These are phyloP conservation scores for Amaranthus tricolor DNA, from an alignment of 179 eudicot genomes.

Conservation along the genomic window DNA sequence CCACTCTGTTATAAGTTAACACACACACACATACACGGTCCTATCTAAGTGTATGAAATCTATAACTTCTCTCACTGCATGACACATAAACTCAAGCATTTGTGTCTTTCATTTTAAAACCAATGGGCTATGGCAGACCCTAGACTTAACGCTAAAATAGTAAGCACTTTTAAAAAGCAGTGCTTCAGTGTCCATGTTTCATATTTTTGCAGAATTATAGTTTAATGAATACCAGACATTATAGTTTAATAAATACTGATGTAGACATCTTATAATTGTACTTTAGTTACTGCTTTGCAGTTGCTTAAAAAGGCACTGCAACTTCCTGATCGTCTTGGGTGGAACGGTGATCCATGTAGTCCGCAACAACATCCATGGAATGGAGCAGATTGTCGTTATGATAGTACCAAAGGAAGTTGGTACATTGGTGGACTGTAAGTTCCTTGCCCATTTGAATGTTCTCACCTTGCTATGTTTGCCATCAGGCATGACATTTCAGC, in stretches of 20 bases:
- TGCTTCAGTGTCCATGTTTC: neutral
- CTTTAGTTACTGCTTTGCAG: conserved; percentile 73
- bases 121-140: too few relatives aligned
- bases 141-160: too few relatives aligned
- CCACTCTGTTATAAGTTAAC: too few relatives aligned
- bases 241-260: neutral
- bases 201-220: neutral
- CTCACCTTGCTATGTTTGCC: neutral
- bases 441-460: conserved; percentile 14
- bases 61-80: too few relatives aligned
- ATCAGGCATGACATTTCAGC: neutral
- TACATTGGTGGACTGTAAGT: conserved; percentile 95
- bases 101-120: too few relatives aligned
- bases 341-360: conserved; percentile 99
- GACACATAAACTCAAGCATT: too few relatives aligned
- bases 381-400: conserved; percentile 88
- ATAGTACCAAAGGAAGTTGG: conserved; percentile 57
- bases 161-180: neutral
- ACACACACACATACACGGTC: too few relatives aligned
- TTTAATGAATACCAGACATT: neutral
- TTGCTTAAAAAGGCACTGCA: conserved; percentile 64
- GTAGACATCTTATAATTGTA: neutral
- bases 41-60: too few relatives aligned
- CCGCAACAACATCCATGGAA: conserved; percentile 99
- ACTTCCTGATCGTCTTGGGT: conserved; percentile 96